Base-by-base conservation (phyloP, 2,329 filamentous ascomycete genomes). In the Trichoderma pleuroti region DNA sequence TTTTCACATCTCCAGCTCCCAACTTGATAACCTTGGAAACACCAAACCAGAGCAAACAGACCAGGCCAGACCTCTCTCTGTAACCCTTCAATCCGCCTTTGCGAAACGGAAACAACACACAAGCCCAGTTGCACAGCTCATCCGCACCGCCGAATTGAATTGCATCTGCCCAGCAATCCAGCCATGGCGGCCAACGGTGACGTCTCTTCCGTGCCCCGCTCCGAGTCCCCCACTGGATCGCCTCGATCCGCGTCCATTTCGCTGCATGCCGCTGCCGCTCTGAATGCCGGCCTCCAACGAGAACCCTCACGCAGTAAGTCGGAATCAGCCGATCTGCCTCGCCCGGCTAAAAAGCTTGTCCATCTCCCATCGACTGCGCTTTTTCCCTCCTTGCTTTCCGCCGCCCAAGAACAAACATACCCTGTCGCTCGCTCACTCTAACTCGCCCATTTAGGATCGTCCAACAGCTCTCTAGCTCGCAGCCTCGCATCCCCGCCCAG, bases 201-300 rank as follows among this genome's bases (percentile, higher is more conserved):
- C 12, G 74, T 69, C 56, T 62, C 74, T 54, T 62, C 70, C 34
- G 63, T 72, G 36, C 74, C 76, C 71, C 78, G 77, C 75, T 73
- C 76, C 74, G 83, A 86, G 72, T 88, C 87, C 28, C 86, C 88
- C 30, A 87, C 88, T 36, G 85, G 87, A 61, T 89, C 90, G 57
- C 87, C 89, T 46, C 86, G 91, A 74, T 89, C 88, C 63, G 87
- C 91, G 39, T 89, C 91, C 52, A 86, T 88, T 72, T 93, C 92
- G 16, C 85, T 96, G 11, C 92, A 92, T 78, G 92, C 92, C 65
- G 89, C 92, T 14, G 92, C 92, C 9, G 90, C 91, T 56, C 87
- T 94, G 80, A 95, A 95, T 78, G 91, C 92, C 32, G 89, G 92
- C 65, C 87, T 93, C 32, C 89, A 92, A 74, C 88, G 87, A 73